These are phyloP conservation scores for Daedaleopsis sinensis DNA, from an alignment of 768 basidiomycete species.

Conservation along the genomic window DNA sequence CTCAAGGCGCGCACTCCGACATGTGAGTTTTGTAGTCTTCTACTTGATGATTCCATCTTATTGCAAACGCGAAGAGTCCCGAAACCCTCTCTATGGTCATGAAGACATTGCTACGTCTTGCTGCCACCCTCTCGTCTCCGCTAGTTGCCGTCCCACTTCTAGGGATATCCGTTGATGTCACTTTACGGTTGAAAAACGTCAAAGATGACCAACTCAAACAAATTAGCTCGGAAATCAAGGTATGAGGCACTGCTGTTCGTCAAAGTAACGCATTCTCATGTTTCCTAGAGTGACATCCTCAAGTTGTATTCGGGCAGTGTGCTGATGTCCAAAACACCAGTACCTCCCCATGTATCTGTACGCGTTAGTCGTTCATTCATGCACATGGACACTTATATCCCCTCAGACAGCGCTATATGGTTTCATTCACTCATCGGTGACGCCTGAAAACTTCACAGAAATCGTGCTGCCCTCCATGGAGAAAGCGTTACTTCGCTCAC, in stretches of 20 bases:
- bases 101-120: slow-evolving; percentile 49
- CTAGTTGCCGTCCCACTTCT: slow-evolving; percentile 53
- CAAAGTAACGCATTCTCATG: neutral
- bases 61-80: slow-evolving; percentile 33
- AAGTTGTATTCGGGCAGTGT: slow-evolving; percentile 61
- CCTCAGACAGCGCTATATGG: slow-evolving; percentile 56
- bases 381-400: slow-evolving; percentile 12
- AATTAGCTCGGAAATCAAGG: slow-evolving; percentile 52
- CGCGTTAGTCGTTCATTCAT: slow-evolving; percentile 20
- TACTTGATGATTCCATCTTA: neutral
- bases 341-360: slow-evolving; percentile 65
- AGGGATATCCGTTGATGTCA: slow-evolving; percentile 71
- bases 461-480: slow-evolving; percentile 74
- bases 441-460: slow-evolving; percentile 50
- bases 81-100: slow-evolving; percentile 53
- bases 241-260: slow-evolving; percentile 20
- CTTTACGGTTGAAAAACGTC: slow-evolving; percentile 64
- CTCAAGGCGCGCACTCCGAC: slow-evolving; percentile 67
- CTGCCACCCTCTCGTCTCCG: slow-evolving; percentile 52
- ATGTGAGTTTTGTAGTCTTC: slow-evolving; percentile 40
- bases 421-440: slow-evolving; percentile 59
- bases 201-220: slow-evolving; percentile 45
- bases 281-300: slow-evolving; percentile 55
- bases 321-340: slow-evolving; percentile 65
- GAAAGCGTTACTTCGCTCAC: slow-evolving; percentile 79